Conservation (phyloP, 1,284 basidiomycete species). For the Apiotrichum laibachii region DNA sequence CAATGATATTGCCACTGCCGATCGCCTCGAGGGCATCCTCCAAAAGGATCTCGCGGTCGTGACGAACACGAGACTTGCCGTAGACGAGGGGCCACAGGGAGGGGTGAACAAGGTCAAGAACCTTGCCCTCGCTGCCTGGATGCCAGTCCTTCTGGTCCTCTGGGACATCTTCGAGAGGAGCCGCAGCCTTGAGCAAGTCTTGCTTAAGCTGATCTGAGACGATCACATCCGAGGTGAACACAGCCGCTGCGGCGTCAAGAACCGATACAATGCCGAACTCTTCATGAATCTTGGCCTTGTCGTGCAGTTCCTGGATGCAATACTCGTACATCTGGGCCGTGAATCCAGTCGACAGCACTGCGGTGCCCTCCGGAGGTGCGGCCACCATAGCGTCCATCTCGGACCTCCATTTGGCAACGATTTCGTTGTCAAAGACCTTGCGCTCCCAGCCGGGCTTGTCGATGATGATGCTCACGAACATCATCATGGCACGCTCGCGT, state of each 20-base stretch:
- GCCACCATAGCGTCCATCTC: background rate
- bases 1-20: constrained; percentile 4
- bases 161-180: constrained; percentile 12
- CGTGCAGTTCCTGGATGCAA: constrained; percentile 12
- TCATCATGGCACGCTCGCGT: constrained; percentile 16
- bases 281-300: constrained; percentile 13
- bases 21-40: background rate
- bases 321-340: constrained; percentile 13
- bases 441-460: constrained; percentile 13
- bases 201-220: background rate
- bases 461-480: constrained; percentile 11
- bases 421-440: constrained; percentile 14
- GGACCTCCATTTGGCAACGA: constrained; percentile 11
- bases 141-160: constrained; percentile 16
- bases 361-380: background rate
- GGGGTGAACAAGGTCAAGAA: no score
- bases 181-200: background rate
- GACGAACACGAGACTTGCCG: constrained; percentile 9
- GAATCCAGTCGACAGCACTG: constrained; percentile 6
- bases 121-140: constrained; percentile 12
- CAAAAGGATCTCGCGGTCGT: background rate
- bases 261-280: constrained; percentile 6
- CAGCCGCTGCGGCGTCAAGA: constrained; percentile 7
- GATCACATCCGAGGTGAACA: constrained; percentile 8
- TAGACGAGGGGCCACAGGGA: constrained; percentile 19